phyloP scores from a whole-genome alignment of 805 yeast genomes.

The Suhomyces pyralidae region DNA sequence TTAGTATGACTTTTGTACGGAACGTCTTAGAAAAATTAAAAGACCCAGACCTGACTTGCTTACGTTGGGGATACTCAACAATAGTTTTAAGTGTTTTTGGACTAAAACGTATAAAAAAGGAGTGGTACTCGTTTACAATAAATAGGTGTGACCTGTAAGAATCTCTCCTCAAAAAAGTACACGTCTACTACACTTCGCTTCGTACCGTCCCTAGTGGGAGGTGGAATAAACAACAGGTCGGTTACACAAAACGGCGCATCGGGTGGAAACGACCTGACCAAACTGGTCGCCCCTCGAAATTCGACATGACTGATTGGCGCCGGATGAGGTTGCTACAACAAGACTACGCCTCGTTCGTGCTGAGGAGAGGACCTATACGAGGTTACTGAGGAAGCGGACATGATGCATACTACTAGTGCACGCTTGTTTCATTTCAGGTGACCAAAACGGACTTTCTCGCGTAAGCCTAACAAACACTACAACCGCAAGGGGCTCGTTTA shows the following conservation, averaged over 20 bases:
- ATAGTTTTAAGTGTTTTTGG: background rate
- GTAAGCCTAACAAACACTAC: background rate
- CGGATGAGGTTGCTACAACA: background rate
- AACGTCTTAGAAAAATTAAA: background rate
- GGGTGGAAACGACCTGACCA: background rate
- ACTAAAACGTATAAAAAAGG: background rate
- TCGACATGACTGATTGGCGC: background rate
- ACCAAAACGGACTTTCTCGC: background rate
- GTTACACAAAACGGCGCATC: constrained; percentile 1
- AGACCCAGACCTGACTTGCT: background rate
- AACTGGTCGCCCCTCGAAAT: background rate
- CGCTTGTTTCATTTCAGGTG: background rate
- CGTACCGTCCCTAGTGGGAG: background rate
- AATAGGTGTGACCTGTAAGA: background rate
- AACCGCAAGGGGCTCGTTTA: background rate
- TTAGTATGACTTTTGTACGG: background rate
- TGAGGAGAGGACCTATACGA: background rate
- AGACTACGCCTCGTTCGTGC: background rate
- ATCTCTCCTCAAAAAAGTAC: background rate
- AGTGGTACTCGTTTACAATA: background rate
- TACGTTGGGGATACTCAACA: background rate
- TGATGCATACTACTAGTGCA: background rate
- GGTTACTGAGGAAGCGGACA: background rate
- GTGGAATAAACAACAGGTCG: background rate
- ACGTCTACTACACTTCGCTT: background rate